Base-by-base conservation (phyloP, 2,329 filamentous ascomycete genomes). In the Coleophoma eucalyptorum region DNA sequence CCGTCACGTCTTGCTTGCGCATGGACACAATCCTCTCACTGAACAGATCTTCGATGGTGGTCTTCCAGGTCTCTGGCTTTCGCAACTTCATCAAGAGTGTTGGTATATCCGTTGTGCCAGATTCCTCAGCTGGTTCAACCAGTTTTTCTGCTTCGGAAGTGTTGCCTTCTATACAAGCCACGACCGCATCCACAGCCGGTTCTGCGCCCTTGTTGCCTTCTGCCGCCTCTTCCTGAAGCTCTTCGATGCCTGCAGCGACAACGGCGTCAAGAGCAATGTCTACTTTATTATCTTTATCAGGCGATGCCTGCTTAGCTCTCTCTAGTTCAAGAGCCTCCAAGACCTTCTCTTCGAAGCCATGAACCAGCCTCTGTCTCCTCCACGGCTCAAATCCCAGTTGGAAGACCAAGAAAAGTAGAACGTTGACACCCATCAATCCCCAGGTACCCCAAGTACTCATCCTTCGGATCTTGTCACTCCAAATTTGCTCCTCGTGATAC, bases 391-490 rank as follows among this genome's bases (percentile, higher is more conserved):
- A 86, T 18, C 94, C 83, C 60, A 96, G 86, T 70, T 97, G 86
- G 60, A 95, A 84, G 16, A 92, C 78, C 48, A 99, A 71, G 65
- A 99, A 90, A 43, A 99, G 72, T 54, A 97, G 68, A 32, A 97
- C 89, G 66, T 99, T 99, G 64, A 97, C 82, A 20, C 93, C 93
- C 94, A 99, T 99, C 55, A 99, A 74, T 0, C 93, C 94, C 84
- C 95, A 97, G 0, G 94, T 99, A 34, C 95, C 93, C 94, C 94
- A 99, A 0, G 94, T 99, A 67, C 89, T 94, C 77, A 96, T 96
- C 58, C 94, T 80, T 34, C 94, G 80, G 66, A 99, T 99, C 61
- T 96, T 93, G 68, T 99, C 94, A 65, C 90, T 96, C 94, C 94
- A 99, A 50, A 99, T 95, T 73, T 99, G 94, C 74, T 99, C 94